A percentile compares a stretch with the other conserved stretches of the same genome.
These are phyloP conservation scores for Russula vinacea DNA, from an alignment of 768 basidiomycete species.

Conservation along the genomic window DNA sequence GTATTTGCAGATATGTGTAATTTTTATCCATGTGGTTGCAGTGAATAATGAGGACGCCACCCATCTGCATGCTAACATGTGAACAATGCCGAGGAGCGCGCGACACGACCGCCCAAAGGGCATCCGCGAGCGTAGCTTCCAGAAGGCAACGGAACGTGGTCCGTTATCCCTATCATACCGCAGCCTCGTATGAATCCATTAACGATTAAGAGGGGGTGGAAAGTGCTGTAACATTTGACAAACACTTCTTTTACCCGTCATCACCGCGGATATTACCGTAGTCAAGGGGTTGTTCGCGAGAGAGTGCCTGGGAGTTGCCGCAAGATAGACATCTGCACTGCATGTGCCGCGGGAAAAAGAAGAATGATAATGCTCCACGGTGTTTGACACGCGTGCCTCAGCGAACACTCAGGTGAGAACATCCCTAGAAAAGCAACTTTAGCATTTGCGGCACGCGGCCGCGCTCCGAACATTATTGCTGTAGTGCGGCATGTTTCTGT, in stretches of 20 bases:
- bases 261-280: slow-evolving; percentile 16
- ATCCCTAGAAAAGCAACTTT: background rate
- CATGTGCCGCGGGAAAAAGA: slow-evolving; percentile 14
- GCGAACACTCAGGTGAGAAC: slow-evolving; percentile 3
- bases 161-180: slow-evolving; percentile 11
- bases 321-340: background rate
- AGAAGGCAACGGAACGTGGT: slow-evolving; percentile 9
- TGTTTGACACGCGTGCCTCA: background rate
- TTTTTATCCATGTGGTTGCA: background rate
- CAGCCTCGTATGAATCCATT: slow-evolving; percentile 10
- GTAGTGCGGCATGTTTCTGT: background rate
- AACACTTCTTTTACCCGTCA: background rate
- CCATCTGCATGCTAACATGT: slow-evolving; percentile 1
- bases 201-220: background rate
- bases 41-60: background rate
- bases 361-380: background rate
- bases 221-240: slow-evolving; percentile 10
- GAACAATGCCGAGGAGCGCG: slow-evolving; percentile 13
- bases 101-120: background rate
- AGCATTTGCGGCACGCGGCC: background rate
- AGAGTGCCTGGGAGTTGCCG: background rate
- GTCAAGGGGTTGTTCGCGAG: background rate
- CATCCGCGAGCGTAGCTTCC: background rate
- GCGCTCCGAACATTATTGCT: background rate
- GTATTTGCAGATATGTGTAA: background rate